Percentiles rank a stretch among this genome's conserved stretches.
Conservation (phyloP, 306 rosid genomes). For the Fagus sylvatica region DNA sequence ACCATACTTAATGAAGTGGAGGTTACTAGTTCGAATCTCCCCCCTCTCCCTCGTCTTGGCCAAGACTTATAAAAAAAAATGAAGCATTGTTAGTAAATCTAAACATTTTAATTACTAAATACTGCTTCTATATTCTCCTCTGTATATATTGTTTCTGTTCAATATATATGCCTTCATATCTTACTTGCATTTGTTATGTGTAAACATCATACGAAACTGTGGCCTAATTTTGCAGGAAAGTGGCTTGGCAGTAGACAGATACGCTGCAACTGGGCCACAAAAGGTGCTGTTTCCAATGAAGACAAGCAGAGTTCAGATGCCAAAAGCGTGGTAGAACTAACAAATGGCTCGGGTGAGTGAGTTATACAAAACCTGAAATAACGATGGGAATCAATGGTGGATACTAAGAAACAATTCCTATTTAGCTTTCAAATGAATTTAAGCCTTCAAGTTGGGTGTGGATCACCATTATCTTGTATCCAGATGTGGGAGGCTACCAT, state of each 20-base stretch:
- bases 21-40: too few relatives aligned
- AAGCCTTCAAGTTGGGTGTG: too few relatives aligned
- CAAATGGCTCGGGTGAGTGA: constrained; percentile 81
- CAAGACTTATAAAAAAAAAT: too few relatives aligned
- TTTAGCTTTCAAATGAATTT: too few relatives aligned
- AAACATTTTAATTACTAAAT: background rate
- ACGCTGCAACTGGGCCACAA: constrained; percentile 98
- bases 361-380: constrained; percentile 14
- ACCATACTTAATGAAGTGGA: too few relatives aligned
- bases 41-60: too few relatives aligned
- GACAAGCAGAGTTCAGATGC: constrained; percentile 79
- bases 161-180: background rate
- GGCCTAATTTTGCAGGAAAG: constrained; percentile 56
- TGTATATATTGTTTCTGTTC: background rate
- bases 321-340: constrained; percentile 85
- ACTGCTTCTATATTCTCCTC: background rate
- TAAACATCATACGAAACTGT: background rate
- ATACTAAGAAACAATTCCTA: too few relatives aligned
- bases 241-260: constrained; percentile 99
- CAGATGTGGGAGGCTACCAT: background rate
- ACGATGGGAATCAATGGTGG: background rate
- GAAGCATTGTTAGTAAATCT: background rate
- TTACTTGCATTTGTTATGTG: background rate
- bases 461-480: background rate
- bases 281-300: constrained; percentile 81